phyloP scores from a whole-genome alignment of 257 asterid species.

The Solanum lignicaule region DNA sequence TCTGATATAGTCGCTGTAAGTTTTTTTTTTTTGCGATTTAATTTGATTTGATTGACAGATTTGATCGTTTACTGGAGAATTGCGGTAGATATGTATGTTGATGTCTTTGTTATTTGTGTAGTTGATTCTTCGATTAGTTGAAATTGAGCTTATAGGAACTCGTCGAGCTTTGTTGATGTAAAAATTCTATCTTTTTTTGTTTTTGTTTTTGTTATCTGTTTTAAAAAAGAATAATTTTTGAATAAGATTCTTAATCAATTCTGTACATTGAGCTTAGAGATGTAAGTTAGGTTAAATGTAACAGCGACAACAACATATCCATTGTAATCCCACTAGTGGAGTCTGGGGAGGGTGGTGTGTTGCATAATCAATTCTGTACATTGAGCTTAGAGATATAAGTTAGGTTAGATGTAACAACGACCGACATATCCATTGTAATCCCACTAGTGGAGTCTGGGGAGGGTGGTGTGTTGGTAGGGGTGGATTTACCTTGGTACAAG shows the following conservation, averaged over 20 bases:
- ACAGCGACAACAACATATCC: neutral
- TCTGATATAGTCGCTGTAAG: constrained; percentile 57
- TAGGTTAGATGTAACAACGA: neutral
- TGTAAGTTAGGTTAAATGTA: neutral
- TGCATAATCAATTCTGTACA: neutral
- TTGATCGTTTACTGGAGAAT: neutral
- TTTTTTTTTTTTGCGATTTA: neutral
- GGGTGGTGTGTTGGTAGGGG: neutral
- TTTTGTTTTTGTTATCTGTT: neutral
- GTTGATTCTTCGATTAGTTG: neutral
- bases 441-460: neutral
- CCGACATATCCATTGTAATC: too few species aligned
- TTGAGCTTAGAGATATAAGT: neutral
- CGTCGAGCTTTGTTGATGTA: neutral
- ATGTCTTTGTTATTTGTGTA: neutral
- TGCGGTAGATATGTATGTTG: neutral
- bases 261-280: neutral
- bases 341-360: neutral
- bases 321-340: neutral
- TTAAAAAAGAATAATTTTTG: neutral
- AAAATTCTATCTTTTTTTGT: neutral
- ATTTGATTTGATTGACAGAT: neutral
- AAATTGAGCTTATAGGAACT: neutral
- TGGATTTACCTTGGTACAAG: neutral
- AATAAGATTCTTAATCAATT: neutral